A percentile compares a stretch with the other conserved stretches of the same genome.
These are phyloP conservation scores for Podila epicladia DNA, from an alignment of 192 early-diverging fungal species.

Conservation along the genomic window DNA sequence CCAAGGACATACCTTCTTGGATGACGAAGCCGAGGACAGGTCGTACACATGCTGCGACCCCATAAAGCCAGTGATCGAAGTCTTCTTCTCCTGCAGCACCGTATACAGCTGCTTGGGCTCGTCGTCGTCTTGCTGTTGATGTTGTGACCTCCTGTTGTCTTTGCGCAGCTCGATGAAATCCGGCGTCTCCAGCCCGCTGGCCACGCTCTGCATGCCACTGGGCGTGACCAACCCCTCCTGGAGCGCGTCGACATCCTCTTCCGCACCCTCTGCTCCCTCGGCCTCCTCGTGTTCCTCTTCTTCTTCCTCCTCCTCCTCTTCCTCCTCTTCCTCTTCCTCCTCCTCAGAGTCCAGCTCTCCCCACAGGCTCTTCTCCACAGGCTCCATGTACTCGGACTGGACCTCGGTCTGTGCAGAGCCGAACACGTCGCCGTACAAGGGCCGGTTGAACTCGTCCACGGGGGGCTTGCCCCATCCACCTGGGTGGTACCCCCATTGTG, in stretches of 20 bases:
- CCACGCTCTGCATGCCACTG: slow-evolving; percentile 78
- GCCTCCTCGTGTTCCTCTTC: slow-evolving; percentile 76
- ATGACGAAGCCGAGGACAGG: slow-evolving; percentile 63
- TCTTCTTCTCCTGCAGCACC: slow-evolving; percentile 84
- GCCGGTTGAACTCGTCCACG: slow-evolving; percentile 86
- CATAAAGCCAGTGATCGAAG: slow-evolving; percentile 86
- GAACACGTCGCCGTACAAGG: slow-evolving; percentile 97
- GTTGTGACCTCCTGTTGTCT: slow-evolving; percentile 55
- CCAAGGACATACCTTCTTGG: slow-evolving; percentile 52
- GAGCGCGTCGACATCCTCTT: slow-evolving; percentile 52
- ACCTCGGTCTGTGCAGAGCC: slow-evolving; percentile 66
- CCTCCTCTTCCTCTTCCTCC: slow-evolving; percentile 60
- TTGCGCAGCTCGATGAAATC: slow-evolving; percentile 92
- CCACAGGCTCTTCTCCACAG: slow-evolving; percentile 83
- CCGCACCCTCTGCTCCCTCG: slow-evolving; percentile 65
- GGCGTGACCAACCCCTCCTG: slow-evolving; percentile 85
- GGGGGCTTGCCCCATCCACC: slow-evolving; percentile 94
- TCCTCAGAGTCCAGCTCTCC: slow-evolving; percentile 89
- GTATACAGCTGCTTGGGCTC: slow-evolving; percentile 78
- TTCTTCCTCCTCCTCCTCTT: slow-evolving; percentile 68
- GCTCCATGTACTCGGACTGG: slow-evolving; percentile 70
- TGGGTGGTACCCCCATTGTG: slow-evolving; percentile 99
- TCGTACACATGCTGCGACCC: slow-evolving; percentile 94
- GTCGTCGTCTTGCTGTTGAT: slow-evolving; percentile 55
- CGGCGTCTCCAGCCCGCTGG: slow-evolving; percentile 82